Evolutionary conservation across 495 filamentous ascomycete species (phyloP).

Genomic region (Chaetomium tenue): DNA sequence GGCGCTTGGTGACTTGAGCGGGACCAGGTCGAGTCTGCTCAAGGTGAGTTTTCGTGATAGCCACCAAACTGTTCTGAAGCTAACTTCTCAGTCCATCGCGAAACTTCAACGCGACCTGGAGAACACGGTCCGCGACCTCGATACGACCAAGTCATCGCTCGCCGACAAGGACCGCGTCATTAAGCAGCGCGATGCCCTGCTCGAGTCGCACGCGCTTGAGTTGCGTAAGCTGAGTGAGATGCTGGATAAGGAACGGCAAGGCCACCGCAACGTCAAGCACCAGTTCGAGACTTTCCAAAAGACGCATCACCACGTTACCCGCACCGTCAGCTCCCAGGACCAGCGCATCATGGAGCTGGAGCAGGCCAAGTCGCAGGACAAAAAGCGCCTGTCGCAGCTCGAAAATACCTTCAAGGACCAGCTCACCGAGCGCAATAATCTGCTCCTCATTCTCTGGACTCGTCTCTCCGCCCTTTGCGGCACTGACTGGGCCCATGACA

Average conservation of each 20-base stretch:
- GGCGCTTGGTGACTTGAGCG: conserved; percentile 76
- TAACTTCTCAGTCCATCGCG: conserved; percentile 62
- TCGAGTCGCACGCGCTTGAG: conserved; percentile 86
- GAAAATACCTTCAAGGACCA: conserved; percentile 82
- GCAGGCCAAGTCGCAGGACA: conserved; percentile 65
- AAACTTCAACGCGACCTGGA: conserved; percentile 88
- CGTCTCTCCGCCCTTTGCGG: conserved; percentile 83
- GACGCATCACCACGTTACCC: conserved; percentile 76
- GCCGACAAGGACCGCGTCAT: conserved; percentile 86
- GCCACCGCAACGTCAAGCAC: conserved; percentile 76
- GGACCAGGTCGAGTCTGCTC: conserved; percentile 81
- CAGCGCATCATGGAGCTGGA: conserved; percentile 83
- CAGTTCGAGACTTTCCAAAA: conserved; percentile 85
- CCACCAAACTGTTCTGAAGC: neutral
- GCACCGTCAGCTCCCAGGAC: conserved; percentile 80
- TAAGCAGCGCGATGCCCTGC: conserved; percentile 84
- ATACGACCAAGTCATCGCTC: conserved; percentile 68
- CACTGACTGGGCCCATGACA: conserved; percentile 85
- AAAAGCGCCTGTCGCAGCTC: conserved; percentile 66
- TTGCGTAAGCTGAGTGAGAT: conserved; percentile 79
- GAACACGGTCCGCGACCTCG: conserved; percentile 74
- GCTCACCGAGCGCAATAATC: conserved; percentile 81
- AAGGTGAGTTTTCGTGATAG: conserved; percentile 49
- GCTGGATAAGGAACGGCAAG: conserved; percentile 85
- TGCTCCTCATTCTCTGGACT: conserved; percentile 84